Evolutionary conservation across 2,329 filamentous ascomycete species (phyloP), one percentile per base, ranked within the genome.

Genomic region (Penicillium expansum): DNA sequence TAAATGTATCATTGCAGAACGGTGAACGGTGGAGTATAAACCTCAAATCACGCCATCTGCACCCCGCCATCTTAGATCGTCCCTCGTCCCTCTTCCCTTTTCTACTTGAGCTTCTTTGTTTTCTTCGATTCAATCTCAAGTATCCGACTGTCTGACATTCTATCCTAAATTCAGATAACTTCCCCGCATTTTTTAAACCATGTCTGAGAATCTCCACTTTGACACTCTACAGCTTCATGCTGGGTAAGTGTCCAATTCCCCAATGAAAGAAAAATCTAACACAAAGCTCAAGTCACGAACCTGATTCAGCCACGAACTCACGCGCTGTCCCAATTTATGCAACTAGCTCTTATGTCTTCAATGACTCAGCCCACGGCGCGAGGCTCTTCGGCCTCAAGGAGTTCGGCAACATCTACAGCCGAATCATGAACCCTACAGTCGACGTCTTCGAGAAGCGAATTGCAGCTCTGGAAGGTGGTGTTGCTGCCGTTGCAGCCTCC

Each of bases 381-480:
- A 87, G 92, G 74, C 87, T 99, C 41, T 99, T 99, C 73, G 90
- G 91, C 72, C 90, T 99, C 76, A 95, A 97, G 80, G 92, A 97
- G 78, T 89, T 91, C 69, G 94, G 92, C 77, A 97, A 97, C 79
- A 96, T 97, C 75, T 99, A 99, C 83, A 94, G 88, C 74, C 91
- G 94, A 63, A 92, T 99, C 69, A 91, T 90, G 89, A 97, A 97
- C 77, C 92, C 93, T 2, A 97, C 93, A 0, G 89, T 93, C 65
- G 93, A 95, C 76, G 93, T 97, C 29, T 93, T 99, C 63, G 94
- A 99, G 79, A 95, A 97, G 81, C 87, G 93, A 59, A 89, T 97
- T 49, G 92, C 93, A n/a, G 92, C 93, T 14, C 86, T 97, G 5
- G 94, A 99, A 77, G 93, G 92, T 32, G 94, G 94, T 69, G 86